Evolutionary conservation across 768 basidiomycete species (phyloP).

Genomic region (Leucocoprinus birnbaumii): DNA sequence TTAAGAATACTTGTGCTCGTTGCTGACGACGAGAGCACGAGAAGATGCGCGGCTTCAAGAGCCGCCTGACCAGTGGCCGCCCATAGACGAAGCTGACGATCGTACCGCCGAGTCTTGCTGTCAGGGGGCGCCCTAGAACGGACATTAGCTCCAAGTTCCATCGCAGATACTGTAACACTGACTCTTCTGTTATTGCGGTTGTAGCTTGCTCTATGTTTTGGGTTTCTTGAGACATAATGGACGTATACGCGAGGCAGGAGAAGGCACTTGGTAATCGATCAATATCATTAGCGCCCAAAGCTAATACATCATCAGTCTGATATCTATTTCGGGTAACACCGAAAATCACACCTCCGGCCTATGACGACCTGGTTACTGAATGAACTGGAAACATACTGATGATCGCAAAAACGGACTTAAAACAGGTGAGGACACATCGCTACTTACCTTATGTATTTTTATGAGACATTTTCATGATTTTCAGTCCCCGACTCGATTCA

Average conservation of each 20-base stretch:
- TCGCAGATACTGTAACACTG: constrained; percentile 3
- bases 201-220: constrained; percentile 27
- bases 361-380: too few species aligned
- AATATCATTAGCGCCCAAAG: neutral
- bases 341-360: too few species aligned
- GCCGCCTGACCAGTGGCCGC: constrained; percentile 88
- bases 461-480: too few species aligned
- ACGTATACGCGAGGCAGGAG: neutral
- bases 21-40: constrained; percentile 78
- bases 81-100: constrained; percentile 95
- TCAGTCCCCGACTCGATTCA: too few species aligned
- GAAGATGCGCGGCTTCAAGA: constrained; percentile 78
- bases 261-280: neutral
- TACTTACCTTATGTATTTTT: too few species aligned
- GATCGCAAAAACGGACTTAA: too few species aligned
- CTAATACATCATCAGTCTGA: neutral
- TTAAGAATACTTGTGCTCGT: constrained; percentile 90
- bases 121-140: constrained; percentile 64
- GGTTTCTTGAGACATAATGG: neutral
- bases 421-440: too few species aligned
- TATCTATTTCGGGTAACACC: neutral
- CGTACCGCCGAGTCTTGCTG: constrained; percentile 86
- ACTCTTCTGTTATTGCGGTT: constrained; percentile 25
- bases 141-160: neutral
- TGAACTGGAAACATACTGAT: too few species aligned